These are phyloP conservation scores for Colletotrichum sp. DNA, from an alignment of 2,329 filamentous ascomycete genomes.

Conservation along the genomic window DNA sequence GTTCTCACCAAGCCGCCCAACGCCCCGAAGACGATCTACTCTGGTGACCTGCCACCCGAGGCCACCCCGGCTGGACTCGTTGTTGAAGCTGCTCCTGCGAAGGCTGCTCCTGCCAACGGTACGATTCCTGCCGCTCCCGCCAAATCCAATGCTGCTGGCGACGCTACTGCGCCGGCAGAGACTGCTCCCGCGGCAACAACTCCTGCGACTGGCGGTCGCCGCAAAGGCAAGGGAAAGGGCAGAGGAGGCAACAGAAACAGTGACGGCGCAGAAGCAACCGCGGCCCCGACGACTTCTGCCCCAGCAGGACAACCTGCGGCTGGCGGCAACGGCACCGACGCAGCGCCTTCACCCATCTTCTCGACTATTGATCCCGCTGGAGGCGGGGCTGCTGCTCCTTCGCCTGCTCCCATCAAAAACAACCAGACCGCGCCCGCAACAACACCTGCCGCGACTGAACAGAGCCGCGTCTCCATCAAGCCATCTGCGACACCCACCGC, in stretches of 20 bases:
- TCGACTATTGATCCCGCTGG: not conserved
- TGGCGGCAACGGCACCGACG: not conserved
- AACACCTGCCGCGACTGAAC: not conserved
- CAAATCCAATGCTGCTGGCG: not conserved
- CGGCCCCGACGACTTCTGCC: not conserved
- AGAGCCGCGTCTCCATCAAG: constrained; percentile 9
- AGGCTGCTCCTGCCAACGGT: not conserved
- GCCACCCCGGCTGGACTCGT: not conserved
- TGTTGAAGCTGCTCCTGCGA: not conserved
- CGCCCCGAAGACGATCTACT: constrained; percentile 10
- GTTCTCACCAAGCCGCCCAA: not conserved
- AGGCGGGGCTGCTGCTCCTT: not conserved
- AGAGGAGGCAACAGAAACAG: not conserved
- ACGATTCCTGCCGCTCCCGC: not conserved
- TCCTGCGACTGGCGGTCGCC: not conserved
- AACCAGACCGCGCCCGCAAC: not conserved
- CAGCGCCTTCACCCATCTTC: not conserved
- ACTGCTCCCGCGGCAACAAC: not conserved
- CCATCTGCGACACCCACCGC: constrained; percentile 3
- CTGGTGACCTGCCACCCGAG: not conserved
- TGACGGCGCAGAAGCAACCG: not conserved
- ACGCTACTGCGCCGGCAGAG: not conserved
- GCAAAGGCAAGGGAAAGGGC: not conserved
- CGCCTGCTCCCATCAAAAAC: not conserved
- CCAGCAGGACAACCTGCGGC: not conserved